phyloP scores from a whole-genome alignment of 495 filamentous ascomycete genomes.

The Annulohypoxylon nitens region DNA sequence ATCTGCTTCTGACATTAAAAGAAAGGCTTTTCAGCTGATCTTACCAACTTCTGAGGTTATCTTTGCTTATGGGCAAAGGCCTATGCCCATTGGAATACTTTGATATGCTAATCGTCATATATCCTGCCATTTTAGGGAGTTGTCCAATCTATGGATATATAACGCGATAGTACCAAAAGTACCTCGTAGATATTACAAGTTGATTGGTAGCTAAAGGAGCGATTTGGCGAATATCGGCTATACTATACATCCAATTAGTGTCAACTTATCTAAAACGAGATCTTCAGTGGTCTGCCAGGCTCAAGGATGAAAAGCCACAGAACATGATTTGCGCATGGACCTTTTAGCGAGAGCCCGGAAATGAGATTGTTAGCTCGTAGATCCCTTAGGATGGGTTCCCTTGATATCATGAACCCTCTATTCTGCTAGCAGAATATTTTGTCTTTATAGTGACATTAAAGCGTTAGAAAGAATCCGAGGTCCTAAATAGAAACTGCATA shows the following conservation, averaged over 20 bases:
- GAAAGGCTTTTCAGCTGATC: constrained; percentile 24
- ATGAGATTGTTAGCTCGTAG: constrained; percentile 10
- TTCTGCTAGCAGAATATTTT: constrained; percentile 4
- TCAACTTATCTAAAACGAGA: constrained; percentile 9
- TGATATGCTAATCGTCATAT: background rate
- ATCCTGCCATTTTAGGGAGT: constrained; percentile 7
- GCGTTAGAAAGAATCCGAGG: background rate
- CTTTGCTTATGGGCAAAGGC: background rate
- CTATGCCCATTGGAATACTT: constrained; percentile 1
- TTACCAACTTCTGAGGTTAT: constrained; percentile 2
- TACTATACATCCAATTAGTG: constrained; percentile 7
- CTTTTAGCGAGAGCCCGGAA: background rate
- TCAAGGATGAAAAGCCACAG: constrained; percentile 12
- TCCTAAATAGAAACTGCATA: constrained; percentile 6
- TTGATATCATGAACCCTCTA: background rate
- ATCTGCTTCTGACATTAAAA: constrained; percentile 2
- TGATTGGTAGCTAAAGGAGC: constrained; percentile 11
- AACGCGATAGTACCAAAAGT: background rate
- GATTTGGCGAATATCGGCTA: background rate
- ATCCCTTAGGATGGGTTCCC: constrained; percentile 8
- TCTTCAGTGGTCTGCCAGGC: constrained; percentile 2
- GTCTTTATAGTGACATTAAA: constrained; percentile 6
- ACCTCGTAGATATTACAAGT: constrained; percentile 15
- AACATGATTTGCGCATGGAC: constrained; percentile 14
- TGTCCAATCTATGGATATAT: background rate